A percentile compares a stretch with the other conserved stretches of the same genome.
Evolutionary conservation across 2,329 filamentous ascomycete genomes (phyloP).

Genomic region (Monilinia vaccinii-corymbosi): DNA sequence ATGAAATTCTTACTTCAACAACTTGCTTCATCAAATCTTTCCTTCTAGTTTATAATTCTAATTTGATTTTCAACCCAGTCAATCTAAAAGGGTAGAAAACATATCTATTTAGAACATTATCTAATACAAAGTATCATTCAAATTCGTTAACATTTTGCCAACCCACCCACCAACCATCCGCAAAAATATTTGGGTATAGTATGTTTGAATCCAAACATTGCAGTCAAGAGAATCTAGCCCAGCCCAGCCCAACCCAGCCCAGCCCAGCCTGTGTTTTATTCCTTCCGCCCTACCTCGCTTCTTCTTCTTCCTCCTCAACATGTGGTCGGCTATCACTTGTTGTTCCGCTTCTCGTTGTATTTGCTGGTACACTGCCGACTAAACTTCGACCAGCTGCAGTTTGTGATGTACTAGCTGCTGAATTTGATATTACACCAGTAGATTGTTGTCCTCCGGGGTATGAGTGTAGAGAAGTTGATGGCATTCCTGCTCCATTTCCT

Average conservation of each 20-base stretch:
- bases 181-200: neutral
- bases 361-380: neutral
- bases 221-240: neutral
- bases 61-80: neutral
- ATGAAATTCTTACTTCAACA: neutral
- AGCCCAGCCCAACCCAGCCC: too few relatives aligned
- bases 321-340: neutral
- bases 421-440: neutral
- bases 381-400: neutral
- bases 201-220: conserved; percentile 1
- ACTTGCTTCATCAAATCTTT: too few relatives aligned
- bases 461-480: neutral
- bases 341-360: neutral
- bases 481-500: neutral
- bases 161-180: neutral
- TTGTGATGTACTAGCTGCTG: neutral
- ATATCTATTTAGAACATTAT: neutral
- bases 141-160: conserved; percentile 2
- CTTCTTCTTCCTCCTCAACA: neutral
- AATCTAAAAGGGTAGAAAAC: neutral
- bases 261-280: too few relatives aligned
- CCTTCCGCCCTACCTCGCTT: neutral
- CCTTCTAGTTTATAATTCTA: neutral
- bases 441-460: neutral
- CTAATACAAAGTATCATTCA: neutral